phyloP scores from a whole-genome alignment of 768 basidiomycete genomes.

The Hydnomerulius pinastri region DNA sequence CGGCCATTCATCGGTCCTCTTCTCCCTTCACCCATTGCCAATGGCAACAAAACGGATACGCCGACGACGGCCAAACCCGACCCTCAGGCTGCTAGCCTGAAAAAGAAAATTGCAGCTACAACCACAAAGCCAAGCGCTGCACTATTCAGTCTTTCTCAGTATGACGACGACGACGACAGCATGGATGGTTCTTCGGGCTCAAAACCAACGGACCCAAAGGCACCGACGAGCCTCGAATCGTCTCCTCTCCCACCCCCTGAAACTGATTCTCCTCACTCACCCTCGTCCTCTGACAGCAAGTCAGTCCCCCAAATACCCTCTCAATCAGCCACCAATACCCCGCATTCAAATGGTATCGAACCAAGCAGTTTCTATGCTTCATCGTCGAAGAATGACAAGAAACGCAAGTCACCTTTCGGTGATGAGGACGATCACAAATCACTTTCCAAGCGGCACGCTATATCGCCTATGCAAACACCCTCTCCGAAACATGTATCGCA shows the following conservation, averaged over 20 bases:
- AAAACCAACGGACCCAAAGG: slow-evolving; percentile 18
- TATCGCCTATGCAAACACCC: slow-evolving; percentile 21
- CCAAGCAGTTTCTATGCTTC: slow-evolving; percentile 43
- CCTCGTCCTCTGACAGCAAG: slow-evolving; percentile 32
- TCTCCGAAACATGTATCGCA: slow-evolving; percentile 24
- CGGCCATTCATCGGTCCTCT: slow-evolving; percentile 66
- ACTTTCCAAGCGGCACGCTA: slow-evolving; percentile 19
- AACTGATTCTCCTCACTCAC: slow-evolving; percentile 34
- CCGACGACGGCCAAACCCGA: slow-evolving; percentile 31
- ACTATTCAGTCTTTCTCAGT: slow-evolving; percentile 40
- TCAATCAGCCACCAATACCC: slow-evolving; percentile 20
- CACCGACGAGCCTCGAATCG: slow-evolving; percentile 21
- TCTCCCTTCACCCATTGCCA: slow-evolving; percentile 49
- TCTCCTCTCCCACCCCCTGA: slow-evolving; percentile 35
- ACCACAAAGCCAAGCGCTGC: slow-evolving; percentile 33
- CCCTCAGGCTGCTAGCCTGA: slow-evolving; percentile 54
- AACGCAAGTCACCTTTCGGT: slow-evolving; percentile 42
- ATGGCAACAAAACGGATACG: slow-evolving; percentile 20
- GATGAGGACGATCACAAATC: slow-evolving; percentile 29
- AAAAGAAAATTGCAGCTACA: slow-evolving; percentile 53
- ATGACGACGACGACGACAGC: slow-evolving; percentile 40
- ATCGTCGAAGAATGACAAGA: slow-evolving; percentile 29
- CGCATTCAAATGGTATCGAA: slow-evolving; percentile 27
- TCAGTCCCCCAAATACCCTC: slow-evolving; percentile 19
- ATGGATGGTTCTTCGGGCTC: slow-evolving; percentile 21